phyloP scores from a whole-genome alignment of 495 filamentous ascomycete genomes.

The Aspergillus bertholletiae region DNA sequence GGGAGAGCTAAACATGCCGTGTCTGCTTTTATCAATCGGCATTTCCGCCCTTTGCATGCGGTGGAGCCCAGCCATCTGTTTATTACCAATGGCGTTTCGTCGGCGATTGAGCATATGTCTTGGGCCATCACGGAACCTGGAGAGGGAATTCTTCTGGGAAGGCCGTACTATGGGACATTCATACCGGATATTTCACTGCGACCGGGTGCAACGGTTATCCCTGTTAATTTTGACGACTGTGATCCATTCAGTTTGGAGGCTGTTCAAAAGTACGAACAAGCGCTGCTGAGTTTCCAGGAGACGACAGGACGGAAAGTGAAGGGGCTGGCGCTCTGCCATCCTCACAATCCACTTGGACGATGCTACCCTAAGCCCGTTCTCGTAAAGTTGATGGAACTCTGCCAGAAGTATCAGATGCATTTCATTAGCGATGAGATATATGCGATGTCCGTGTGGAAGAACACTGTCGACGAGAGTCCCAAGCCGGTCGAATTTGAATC shows the following conservation, averaged over 20 bases:
- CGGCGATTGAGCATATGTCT: slow-evolving; percentile 42
- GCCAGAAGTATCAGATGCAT: slow-evolving; percentile 52
- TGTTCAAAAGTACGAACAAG: slow-evolving; percentile 39
- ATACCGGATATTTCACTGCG: slow-evolving; percentile 27
- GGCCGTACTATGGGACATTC: slow-evolving; percentile 51
- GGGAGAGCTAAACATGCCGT: slow-evolving; percentile 36
- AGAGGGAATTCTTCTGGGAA: slow-evolving; percentile 48
- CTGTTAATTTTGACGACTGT: slow-evolving; percentile 38
- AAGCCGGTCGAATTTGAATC: slow-evolving; percentile 46
- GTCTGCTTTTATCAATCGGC: slow-evolving; percentile 39
- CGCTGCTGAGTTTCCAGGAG: slow-evolving; percentile 24
- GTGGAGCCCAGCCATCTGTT: slow-evolving; percentile 38
- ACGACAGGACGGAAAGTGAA: slow-evolving; percentile 32
- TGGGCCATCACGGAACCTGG: slow-evolving; percentile 42
- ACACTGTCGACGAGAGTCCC: slow-evolving; percentile 21
- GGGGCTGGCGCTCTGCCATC: slow-evolving; percentile 55
- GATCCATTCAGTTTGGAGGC: slow-evolving; percentile 44
- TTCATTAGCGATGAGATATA: slow-evolving; percentile 64
- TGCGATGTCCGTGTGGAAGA: slow-evolving; percentile 50
- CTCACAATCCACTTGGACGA: slow-evolving; percentile 58
- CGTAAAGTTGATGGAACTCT: slow-evolving; percentile 46
- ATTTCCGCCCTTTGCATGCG: slow-evolving; percentile 36
- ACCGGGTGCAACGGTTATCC: slow-evolving; percentile 30
- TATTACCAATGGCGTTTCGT: slow-evolving; percentile 46
- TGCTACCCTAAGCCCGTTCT: slow-evolving; percentile 53